Evolutionary conservation across 2,329 filamentous ascomycete genomes (phyloP), one percentile per base, ranked within the genome.

Genomic region (Lomentospora prolificans): DNA sequence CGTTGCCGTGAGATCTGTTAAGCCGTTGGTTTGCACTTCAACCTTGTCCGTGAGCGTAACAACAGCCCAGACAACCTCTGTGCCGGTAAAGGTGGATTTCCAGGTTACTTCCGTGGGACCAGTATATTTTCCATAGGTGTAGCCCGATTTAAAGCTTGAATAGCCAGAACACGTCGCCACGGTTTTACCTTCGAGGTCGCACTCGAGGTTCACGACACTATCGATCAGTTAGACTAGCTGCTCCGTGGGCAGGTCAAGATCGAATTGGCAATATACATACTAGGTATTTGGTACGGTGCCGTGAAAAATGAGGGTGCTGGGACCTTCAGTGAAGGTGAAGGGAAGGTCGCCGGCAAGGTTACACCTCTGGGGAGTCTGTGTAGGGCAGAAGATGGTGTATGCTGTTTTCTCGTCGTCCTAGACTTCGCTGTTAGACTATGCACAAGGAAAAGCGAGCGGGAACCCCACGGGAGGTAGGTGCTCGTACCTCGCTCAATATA

Each of bases 331-430:
- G 57, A 78, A 68, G 51, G 74, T 60, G 59, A 77, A 77, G 3
- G 75, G 75, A 33, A 77, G 69, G 48, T 75, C 72, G 12, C 73
- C 69, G 5, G 71, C 71, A 6, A 78, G 64, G 55, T 72, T 69
- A 62, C 75, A 78, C 5, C 65, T 67, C 4, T 65, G 65, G 3
- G 69, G 67, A n/a, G 68, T 67, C 55, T 71, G 63, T 28, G 72
- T 67, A 8, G 70, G 70, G 58, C 75, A 78, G 61, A 78, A 78
- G 41, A 78, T 72, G 57, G 75, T 77, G 58, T 75, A 77, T 24
- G 72, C 72, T 14, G 75, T 77, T 57, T 70, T 64, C 25, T 63
- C 61, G 41, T 63, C 59, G 57, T 76, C 65, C 73, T 75, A 59
- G 10, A 25, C 9, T 54, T 46, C 36, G 36, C 12, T 24, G 56